Percentiles rank a stretch among this genome's conserved stretches.
phyloP scores from a whole-genome alignment of 306 rosid genomes.

The Sindora glabra region DNA sequence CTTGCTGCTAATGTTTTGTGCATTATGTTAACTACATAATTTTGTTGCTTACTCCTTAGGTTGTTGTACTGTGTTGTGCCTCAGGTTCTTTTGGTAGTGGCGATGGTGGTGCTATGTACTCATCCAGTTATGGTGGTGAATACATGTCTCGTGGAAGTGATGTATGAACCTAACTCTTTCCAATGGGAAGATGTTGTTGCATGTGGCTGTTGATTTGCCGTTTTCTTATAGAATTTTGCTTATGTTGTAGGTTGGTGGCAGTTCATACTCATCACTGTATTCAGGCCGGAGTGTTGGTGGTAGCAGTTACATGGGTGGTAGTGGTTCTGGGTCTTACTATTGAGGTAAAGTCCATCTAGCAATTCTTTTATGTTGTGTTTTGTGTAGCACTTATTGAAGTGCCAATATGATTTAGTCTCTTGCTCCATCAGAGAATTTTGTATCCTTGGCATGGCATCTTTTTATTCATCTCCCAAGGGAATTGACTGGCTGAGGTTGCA shows the following conservation, averaged over 20 bases:
- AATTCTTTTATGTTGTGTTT: not conserved
- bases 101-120: slow-evolving; percentile 66
- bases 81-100: slow-evolving; percentile 67
- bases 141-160: slow-evolving; percentile 71
- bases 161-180: slow-evolving; percentile 40
- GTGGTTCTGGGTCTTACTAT: slow-evolving; percentile 83
- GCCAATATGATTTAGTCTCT: not conserved
- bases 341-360: slow-evolving; percentile 50
- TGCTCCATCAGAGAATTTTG: slow-evolving; percentile 21
- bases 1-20: slow-evolving; percentile 13
- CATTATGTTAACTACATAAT: not conserved
- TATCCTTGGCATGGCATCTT: slow-evolving; percentile 32
- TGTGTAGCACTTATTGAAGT: not conserved
- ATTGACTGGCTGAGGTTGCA: slow-evolving; percentile 44
- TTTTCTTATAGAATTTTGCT: not conserved
- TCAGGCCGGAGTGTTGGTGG: slow-evolving; percentile 68
- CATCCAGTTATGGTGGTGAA: slow-evolving; percentile 80
- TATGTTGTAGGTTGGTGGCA: slow-evolving; percentile 60
- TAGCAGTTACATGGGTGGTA: slow-evolving; percentile 67
- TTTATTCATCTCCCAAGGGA: slow-evolving; percentile 30
- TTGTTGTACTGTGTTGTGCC: slow-evolving; percentile 5
- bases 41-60: not conserved
- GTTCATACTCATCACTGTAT: slow-evolving; percentile 73
- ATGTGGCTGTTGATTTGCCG: not conserved
- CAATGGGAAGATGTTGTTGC: not conserved